phyloP scores from a whole-genome alignment of 768 basidiomycete species.

The Leccinum fibrillosum region DNA sequence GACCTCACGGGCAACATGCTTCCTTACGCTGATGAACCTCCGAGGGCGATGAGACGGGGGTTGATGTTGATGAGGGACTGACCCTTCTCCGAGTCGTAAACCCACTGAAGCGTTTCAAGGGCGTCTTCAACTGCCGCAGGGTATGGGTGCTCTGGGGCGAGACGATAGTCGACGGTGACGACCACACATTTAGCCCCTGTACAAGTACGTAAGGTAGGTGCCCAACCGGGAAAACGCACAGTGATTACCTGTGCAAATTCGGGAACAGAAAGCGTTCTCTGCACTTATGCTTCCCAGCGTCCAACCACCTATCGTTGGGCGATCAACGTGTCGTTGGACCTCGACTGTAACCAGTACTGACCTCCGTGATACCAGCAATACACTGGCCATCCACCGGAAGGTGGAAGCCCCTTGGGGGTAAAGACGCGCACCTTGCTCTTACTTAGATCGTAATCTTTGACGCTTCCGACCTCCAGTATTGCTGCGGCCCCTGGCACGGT shows the following conservation, averaged over 20 bases:
- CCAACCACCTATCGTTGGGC: slow-evolving; percentile 58
- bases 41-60: slow-evolving; percentile 54
- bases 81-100: slow-evolving; percentile 36
- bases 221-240: background rate
- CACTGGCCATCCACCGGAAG: slow-evolving; percentile 62
- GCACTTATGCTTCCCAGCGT: slow-evolving; percentile 63
- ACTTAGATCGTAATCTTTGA: slow-evolving; percentile 50
- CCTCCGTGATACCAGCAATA: slow-evolving; percentile 78
- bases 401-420: slow-evolving; percentile 50
- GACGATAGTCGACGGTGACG: slow-evolving; percentile 32
- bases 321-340: background rate
- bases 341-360: slow-evolving; percentile 20
- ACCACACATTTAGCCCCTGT: slow-evolving; percentile 34
- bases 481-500: slow-evolving; percentile 55
- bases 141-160: slow-evolving; percentile 34
- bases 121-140: slow-evolving; percentile 33
- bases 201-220: background rate
- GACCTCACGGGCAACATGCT: background rate
- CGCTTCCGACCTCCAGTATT: slow-evolving; percentile 53
- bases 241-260: slow-evolving; percentile 26
- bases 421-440: slow-evolving; percentile 60
- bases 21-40: slow-evolving; percentile 66
- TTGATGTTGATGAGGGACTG: slow-evolving; percentile 46
- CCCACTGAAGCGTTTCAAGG: slow-evolving; percentile 36
- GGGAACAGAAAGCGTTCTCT: slow-evolving; percentile 54